Evolutionary conservation across 805 yeast species (phyloP).

Genomic region (Helenozyma baotianmanensis): DNA sequence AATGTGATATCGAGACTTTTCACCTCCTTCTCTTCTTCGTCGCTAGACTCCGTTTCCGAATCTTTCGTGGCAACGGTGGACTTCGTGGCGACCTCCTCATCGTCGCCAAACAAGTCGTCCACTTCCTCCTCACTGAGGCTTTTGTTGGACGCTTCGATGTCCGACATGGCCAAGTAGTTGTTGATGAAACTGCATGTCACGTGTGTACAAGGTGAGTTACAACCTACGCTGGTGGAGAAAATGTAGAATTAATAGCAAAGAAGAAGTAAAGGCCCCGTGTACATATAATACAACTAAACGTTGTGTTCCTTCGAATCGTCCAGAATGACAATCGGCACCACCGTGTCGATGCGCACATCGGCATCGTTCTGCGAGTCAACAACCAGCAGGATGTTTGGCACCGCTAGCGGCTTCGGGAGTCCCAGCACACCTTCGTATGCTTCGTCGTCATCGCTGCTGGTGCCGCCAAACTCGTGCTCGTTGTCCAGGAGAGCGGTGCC

Average conservation of each 20-base stretch:
- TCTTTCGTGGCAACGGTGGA: conserved; percentile 8
- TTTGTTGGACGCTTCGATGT: conserved; percentile 16
- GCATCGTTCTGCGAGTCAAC: too few relatives aligned
- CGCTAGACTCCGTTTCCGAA: conserved; percentile 25
- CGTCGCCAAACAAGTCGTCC: conserved; percentile 35
- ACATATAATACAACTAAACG: too few relatives aligned
- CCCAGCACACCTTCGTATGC: neutral
- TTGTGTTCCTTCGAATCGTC: too few relatives aligned
- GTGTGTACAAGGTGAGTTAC: too few relatives aligned
- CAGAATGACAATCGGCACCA: too few relatives aligned
- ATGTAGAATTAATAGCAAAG: too few relatives aligned
- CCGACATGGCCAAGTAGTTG: conserved; percentile 20
- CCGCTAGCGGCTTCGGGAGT: neutral
- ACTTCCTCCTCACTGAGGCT: conserved; percentile 20
- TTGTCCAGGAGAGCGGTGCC: conserved; percentile 13
- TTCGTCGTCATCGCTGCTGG: conserved; percentile 15
- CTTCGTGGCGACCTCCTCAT: conserved; percentile 15
- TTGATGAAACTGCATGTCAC: conserved; percentile 5
- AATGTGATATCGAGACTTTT: conserved; percentile 34
- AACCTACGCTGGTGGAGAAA: too few relatives aligned
- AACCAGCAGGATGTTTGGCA: neutral
- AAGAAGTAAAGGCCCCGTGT: too few relatives aligned
- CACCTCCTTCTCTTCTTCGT: conserved; percentile 28
- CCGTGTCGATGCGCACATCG: too few relatives aligned
- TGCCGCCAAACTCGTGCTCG: conserved; percentile 13